A percentile compares a stretch with the other conserved stretches of the same genome.
Evolutionary conservation across 192 early-diverging fungal species (phyloP).

Genomic region (Umbelopsis sp.): DNA sequence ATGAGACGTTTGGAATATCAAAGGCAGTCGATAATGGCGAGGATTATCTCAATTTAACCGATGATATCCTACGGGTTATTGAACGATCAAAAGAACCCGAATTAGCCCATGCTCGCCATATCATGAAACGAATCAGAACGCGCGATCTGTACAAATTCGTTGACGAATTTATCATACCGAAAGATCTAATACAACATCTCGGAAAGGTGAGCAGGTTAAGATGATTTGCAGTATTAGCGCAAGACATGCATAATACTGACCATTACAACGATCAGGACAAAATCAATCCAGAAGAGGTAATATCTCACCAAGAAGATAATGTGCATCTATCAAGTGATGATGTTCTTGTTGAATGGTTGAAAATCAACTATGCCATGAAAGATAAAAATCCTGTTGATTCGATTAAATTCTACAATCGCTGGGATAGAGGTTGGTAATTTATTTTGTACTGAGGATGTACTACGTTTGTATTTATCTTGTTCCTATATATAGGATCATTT

Average conservation of each 20-base stretch:
- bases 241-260: too few species aligned
- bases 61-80: slow-evolving; percentile 77
- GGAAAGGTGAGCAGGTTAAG: slow-evolving; percentile 38
- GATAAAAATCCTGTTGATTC: slow-evolving; percentile 85
- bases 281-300: slow-evolving; percentile 60
- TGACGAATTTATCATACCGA: slow-evolving; percentile 71
- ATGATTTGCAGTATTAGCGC: too few species aligned
- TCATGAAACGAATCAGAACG: slow-evolving; percentile 74
- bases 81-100: slow-evolving; percentile 62
- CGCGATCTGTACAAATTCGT: slow-evolving; percentile 89
- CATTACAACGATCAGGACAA: slow-evolving; percentile 27
- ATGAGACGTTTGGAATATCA: slow-evolving; percentile 65
- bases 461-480: neutral
- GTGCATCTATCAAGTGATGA: slow-evolving; percentile 69
- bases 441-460: neutral
- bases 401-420: slow-evolving; percentile 80
- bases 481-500: slow-evolving; percentile 49
- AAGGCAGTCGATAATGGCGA: slow-evolving; percentile 62
- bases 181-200: slow-evolving; percentile 40
- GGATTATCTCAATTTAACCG: slow-evolving; percentile 78
- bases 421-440: slow-evolving; percentile 35
- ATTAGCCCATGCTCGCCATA: slow-evolving; percentile 64
- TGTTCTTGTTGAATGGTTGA: slow-evolving; percentile 71
- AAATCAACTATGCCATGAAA: slow-evolving; percentile 85
- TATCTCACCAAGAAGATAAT: slow-evolving; percentile 56